These are phyloP conservation scores for Lasiosphaeria ovina DNA, from an alignment of 495 filamentous ascomycete genomes.

Conservation along the genomic window DNA sequence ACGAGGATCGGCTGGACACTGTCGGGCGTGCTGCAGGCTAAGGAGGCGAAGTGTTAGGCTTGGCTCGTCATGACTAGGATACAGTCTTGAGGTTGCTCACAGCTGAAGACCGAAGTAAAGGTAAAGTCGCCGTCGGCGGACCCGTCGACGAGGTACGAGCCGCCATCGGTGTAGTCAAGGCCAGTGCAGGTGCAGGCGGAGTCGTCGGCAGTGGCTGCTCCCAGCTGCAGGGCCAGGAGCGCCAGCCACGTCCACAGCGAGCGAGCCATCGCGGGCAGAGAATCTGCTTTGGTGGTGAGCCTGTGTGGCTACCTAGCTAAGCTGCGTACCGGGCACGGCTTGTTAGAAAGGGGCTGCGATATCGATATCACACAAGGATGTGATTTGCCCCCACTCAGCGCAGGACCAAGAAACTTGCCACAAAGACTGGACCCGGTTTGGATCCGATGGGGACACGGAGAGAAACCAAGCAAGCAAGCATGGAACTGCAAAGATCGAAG, in stretches of 20 bases:
- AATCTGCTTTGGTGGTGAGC: neutral
- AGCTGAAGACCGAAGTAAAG: constrained; percentile 25
- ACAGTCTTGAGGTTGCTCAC: constrained; percentile 6
- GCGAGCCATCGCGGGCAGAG: constrained; percentile 6
- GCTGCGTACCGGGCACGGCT: too few species aligned
- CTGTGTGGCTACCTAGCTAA: neutral
- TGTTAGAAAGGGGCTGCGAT: neutral
- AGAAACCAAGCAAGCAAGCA: too few species aligned
- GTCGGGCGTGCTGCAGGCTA: constrained; percentile 18
- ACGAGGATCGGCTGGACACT: constrained; percentile 23
- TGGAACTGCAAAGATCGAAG: too few species aligned
- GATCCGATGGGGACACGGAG: too few species aligned
- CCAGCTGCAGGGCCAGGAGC: constrained; percentile 3
- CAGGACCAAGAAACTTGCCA: too few species aligned
- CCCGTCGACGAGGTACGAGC: constrained; percentile 29
- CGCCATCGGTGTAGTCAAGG: constrained; percentile 30
- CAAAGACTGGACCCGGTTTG: too few species aligned
- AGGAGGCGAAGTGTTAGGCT: neutral
- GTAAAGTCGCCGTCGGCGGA: constrained; percentile 15
- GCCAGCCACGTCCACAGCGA: constrained; percentile 8
- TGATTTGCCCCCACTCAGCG: too few species aligned
- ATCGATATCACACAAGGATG: neutral
- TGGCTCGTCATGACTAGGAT: neutral
- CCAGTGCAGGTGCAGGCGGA: constrained; percentile 24
- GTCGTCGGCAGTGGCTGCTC: constrained; percentile 1